Conservation (phyloP, 2,329 filamentous ascomycete species). For the Cordyceps farinosa region DNA sequence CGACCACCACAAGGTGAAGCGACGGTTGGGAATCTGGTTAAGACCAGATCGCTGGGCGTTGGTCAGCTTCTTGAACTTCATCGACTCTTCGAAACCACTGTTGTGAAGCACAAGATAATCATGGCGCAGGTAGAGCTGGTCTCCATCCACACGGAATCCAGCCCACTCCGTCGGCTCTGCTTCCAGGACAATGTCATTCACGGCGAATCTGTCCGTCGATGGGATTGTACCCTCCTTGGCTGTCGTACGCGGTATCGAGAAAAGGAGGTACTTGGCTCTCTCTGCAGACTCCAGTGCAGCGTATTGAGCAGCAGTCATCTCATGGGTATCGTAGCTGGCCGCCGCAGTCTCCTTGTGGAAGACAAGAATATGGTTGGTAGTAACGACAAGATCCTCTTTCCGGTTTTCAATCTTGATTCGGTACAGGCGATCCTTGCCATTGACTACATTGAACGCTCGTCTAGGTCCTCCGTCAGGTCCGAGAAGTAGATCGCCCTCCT, state of each 20-base stretch:
- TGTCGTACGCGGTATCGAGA: slow-evolving; percentile 29
- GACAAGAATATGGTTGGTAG: slow-evolving; percentile 46
- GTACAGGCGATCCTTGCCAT: slow-evolving; percentile 44
- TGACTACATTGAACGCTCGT: slow-evolving; percentile 48
- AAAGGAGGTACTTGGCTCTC: slow-evolving; percentile 33
- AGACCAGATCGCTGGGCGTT: slow-evolving; percentile 96
- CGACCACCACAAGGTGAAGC: slow-evolving; percentile 98
- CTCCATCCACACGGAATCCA: slow-evolving; percentile 48
- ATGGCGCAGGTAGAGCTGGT: slow-evolving; percentile 48
- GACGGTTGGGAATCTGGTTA: slow-evolving; percentile 97
- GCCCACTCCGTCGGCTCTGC: slow-evolving; percentile 43
- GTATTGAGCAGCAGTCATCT: slow-evolving; percentile 45
- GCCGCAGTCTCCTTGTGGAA: slow-evolving; percentile 34
- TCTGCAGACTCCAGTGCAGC: slow-evolving; percentile 37
- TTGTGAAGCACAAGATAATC: slow-evolving; percentile 46
- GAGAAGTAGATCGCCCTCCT: slow-evolving; percentile 46
- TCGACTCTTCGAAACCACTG: slow-evolving; percentile 57
- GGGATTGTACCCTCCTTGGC: neutral
- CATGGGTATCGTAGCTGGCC: slow-evolving; percentile 37
- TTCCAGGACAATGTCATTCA: slow-evolving; percentile 43
- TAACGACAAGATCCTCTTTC: slow-evolving; percentile 47
- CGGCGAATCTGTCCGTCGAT: slow-evolving; percentile 34
- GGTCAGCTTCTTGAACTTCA: slow-evolving; percentile 99
- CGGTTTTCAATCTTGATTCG: slow-evolving; percentile 41
- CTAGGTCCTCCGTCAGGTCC: slow-evolving; percentile 46